These are phyloP conservation scores for Penicillium sp. DNA, from an alignment of 2,329 filamentous ascomycete species.

Conservation along the genomic window DNA sequence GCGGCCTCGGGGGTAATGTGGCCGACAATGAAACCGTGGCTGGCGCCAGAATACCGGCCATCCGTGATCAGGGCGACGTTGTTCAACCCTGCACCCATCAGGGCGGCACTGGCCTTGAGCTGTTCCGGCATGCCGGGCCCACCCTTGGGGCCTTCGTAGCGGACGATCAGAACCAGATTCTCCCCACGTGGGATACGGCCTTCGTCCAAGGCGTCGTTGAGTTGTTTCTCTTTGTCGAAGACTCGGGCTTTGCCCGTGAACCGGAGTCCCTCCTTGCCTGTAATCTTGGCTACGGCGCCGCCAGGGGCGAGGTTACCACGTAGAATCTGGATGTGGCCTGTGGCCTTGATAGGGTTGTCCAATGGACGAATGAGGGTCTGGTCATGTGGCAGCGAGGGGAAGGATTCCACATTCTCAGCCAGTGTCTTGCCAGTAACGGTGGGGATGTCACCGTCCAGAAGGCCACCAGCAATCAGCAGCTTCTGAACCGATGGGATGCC, in stretches of 20 bases:
- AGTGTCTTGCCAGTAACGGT: slow-evolving; percentile 86
- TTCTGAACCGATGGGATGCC: slow-evolving; percentile 87
- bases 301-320: slow-evolving; percentile 85
- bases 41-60: slow-evolving; percentile 84
- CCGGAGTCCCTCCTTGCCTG: slow-evolving; percentile 83
- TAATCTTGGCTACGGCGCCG: slow-evolving; percentile 94
- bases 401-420: slow-evolving; percentile 76
- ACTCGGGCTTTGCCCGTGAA: slow-evolving; percentile 82
- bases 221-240: slow-evolving; percentile 81
- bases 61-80: slow-evolving; percentile 93
- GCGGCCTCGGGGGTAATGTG: slow-evolving; percentile 91
- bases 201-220: slow-evolving; percentile 72
- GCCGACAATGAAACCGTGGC: slow-evolving; percentile 90
- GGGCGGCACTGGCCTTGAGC: slow-evolving; percentile 81
- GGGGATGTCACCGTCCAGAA: slow-evolving; percentile 76
- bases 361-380: slow-evolving; percentile 84
- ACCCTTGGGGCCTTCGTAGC: slow-evolving; percentile 91
- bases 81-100: slow-evolving; percentile 87
- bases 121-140: slow-evolving; percentile 97
- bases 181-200: slow-evolving; percentile 73
- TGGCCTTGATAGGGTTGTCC: slow-evolving; percentile 79
- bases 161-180: slow-evolving; percentile 85
- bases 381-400: slow-evolving; percentile 74
- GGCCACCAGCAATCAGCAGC: slow-evolving; percentile 72
- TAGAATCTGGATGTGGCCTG: slow-evolving; percentile 86